phyloP scores from a whole-genome alignment of 73 alveolate species.

The Chromera velia region DNA sequence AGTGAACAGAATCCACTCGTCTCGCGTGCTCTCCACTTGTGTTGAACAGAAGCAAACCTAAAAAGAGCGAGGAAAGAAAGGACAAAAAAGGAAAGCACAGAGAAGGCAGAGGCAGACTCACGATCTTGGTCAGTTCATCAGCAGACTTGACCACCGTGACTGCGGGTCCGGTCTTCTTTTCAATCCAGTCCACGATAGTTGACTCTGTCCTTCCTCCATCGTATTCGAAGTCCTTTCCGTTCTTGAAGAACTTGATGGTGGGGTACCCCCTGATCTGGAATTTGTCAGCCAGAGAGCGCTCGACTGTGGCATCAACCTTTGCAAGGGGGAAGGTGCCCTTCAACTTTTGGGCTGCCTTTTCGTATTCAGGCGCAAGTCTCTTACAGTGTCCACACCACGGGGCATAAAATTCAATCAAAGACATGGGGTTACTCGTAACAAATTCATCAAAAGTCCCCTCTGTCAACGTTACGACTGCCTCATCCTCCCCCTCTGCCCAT shows the following conservation, averaged over 20 bases:
- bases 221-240: constrained; percentile 46
- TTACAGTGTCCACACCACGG: constrained; percentile 86
- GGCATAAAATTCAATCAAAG: constrained; percentile 72
- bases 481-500: too few relatives aligned
- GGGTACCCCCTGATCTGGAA: constrained; percentile 63
- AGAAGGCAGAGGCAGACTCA: too few relatives aligned
- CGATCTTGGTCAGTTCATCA: not conserved
- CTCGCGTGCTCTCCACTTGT: too few relatives aligned
- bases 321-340: constrained; percentile 55
- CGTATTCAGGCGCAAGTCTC: constrained; percentile 72
- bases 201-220: constrained; percentile 58
- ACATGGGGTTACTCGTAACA: too few relatives aligned
- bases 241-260: constrained; percentile 54
- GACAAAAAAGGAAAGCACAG: too few relatives aligned
- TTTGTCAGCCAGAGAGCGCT: constrained; percentile 50
- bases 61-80: too few relatives aligned
- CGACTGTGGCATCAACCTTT: constrained; percentile 59
- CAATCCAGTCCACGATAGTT: not conserved
- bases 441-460: too few relatives aligned
- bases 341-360: constrained; percentile 64
- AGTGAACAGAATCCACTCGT: too few relatives aligned
- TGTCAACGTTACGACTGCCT: too few relatives aligned
- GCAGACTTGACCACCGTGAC: not conserved
- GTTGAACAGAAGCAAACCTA: too few relatives aligned
- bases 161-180: not conserved